Evolutionary conservation across 2,329 filamentous ascomycete species (phyloP), one percentile per base, ranked within the genome.

Genomic region (Emericellopsis cladophorae): DNA sequence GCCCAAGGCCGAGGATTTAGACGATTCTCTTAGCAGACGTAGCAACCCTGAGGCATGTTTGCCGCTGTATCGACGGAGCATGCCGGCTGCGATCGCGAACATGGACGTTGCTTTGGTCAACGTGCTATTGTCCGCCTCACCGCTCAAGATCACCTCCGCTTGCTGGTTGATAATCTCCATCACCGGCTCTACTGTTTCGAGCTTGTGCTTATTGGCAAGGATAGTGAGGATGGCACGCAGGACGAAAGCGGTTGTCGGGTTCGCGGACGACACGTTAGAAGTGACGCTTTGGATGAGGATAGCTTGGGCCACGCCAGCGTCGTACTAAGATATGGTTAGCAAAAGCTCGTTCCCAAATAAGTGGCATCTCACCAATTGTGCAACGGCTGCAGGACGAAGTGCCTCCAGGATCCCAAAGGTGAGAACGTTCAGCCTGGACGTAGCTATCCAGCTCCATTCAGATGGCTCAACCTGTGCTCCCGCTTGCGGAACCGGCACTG

Each of bases 191-290:
- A 53, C 39, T 7, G 47, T 54, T 45, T 64, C 64, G 15, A 62
- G 52, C 29, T 59, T 59, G 49, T 63, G 60, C 45, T 68, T 71
- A 49, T 71, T 70, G 38, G 64, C 58, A 23, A 70, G 48, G 4
- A 64, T 55, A 3, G 61, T 58, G 10, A 68, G 51, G 10, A 69
- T 61, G 0, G 58, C 59, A 23, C 56, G 49, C 12, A 51, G 50
- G 40, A 54, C 58, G n/a, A 29, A 29, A 29, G 8, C 26, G 12
- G 26, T 12, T 29, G 26, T 29, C 26, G 26, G 26, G 26, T 29
- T 7, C 7, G 9, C 9, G 26, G 9, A 12, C 26, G 26, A 29
- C 12, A 7, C 26, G 8, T 29, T 7, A 3, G 12, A 29, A 4
- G 26, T 29, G 3, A 12, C 26, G 12, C 26, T 29, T 12, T 29